phyloP scores from a whole-genome alignment of 83 land plant genomes.

The Picea engelmannii region DNA sequence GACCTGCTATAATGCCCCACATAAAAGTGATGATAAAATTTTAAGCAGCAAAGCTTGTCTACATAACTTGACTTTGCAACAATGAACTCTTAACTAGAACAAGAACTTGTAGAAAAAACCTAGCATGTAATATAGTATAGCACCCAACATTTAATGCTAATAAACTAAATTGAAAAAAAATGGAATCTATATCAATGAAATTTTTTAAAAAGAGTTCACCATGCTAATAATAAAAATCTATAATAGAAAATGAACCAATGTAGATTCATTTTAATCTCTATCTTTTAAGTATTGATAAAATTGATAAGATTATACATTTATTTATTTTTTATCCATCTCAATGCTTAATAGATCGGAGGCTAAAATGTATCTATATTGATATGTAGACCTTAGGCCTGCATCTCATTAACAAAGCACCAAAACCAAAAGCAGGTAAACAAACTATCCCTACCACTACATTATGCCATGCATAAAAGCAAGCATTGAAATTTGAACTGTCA shows the following conservation, averaged over 20 bases:
- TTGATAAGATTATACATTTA: too few species aligned
- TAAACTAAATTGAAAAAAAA: too few species aligned
- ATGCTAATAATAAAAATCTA: too few species aligned
- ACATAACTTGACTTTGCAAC: conserved; percentile 93
- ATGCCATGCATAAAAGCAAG: neutral
- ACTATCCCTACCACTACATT: too few species aligned
- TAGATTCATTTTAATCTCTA: too few species aligned
- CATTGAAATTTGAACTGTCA: neutral
- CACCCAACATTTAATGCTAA: conserved; percentile 73
- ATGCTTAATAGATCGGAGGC: too few species aligned
- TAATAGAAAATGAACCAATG: too few species aligned
- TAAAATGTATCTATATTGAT: too few species aligned
- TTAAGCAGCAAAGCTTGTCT: conserved; percentile 38
- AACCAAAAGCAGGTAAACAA: neutral
- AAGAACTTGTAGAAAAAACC: conserved; percentile 94
- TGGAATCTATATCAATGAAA: too few species aligned
- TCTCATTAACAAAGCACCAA: conserved; percentile 10
- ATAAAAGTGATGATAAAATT: neutral
- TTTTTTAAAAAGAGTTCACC: too few species aligned
- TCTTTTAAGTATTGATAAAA: too few species aligned
- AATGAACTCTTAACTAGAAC: conserved; percentile 83
- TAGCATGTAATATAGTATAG: conserved; percentile 46
- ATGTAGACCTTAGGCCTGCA: conserved; percentile 47
- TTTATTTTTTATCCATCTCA: too few species aligned
- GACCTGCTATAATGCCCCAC: neutral